A percentile compares a stretch with the other conserved stretches of the same genome.
phyloP scores from a whole-genome alignment of 306 rosid genomes.

The Gleditsia sinensis region DNA sequence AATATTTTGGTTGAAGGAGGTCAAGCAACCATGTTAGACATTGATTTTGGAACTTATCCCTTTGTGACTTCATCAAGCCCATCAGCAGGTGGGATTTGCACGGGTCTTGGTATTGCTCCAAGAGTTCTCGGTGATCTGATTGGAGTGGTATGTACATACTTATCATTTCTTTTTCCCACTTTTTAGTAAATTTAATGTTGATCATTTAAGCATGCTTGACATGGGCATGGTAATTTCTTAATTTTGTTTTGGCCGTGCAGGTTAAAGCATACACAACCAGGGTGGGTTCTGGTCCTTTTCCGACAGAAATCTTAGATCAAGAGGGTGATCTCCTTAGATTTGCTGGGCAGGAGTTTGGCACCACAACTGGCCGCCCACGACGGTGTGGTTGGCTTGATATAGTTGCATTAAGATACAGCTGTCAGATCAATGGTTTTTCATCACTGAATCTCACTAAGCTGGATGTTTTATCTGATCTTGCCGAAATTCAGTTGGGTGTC shows the following conservation, averaged over 20 bases:
- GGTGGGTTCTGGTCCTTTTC: slow-evolving; percentile 98
- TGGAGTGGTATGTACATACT: slow-evolving; percentile 76
- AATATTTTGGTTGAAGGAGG: slow-evolving; percentile 97
- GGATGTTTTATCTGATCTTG: slow-evolving; percentile 81
- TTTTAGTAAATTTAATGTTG: background rate
- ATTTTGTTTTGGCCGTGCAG: slow-evolving; percentile 53
- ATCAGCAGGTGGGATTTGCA: slow-evolving; percentile 97
- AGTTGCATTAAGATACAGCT: slow-evolving; percentile 69
- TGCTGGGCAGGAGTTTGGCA: slow-evolving; percentile 98
- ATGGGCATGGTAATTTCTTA: slow-evolving; percentile 14
- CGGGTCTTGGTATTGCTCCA: slow-evolving; percentile 97
- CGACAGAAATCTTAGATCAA: slow-evolving; percentile 81
- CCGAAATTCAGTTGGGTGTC: slow-evolving; percentile 77
- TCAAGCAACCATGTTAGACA: slow-evolving; percentile 94
- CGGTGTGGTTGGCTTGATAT: slow-evolving; percentile 99
- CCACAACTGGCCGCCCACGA: slow-evolving; percentile 96
- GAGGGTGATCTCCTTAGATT: slow-evolving; percentile 87
- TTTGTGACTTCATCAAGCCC: slow-evolving; percentile 98
- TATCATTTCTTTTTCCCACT: slow-evolving; percentile 11
- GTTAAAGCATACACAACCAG: slow-evolving; percentile 97
- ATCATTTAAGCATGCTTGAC: slow-evolving; percentile 3
- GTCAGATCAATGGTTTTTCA: slow-evolving; percentile 90
- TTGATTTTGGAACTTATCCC: slow-evolving; percentile 97
- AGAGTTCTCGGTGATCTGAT: slow-evolving; percentile 85
- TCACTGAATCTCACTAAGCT: slow-evolving; percentile 91